phyloP scores from a whole-genome alignment of 2,329 filamentous ascomycete species.

The Arthrinium phaeospermum region DNA sequence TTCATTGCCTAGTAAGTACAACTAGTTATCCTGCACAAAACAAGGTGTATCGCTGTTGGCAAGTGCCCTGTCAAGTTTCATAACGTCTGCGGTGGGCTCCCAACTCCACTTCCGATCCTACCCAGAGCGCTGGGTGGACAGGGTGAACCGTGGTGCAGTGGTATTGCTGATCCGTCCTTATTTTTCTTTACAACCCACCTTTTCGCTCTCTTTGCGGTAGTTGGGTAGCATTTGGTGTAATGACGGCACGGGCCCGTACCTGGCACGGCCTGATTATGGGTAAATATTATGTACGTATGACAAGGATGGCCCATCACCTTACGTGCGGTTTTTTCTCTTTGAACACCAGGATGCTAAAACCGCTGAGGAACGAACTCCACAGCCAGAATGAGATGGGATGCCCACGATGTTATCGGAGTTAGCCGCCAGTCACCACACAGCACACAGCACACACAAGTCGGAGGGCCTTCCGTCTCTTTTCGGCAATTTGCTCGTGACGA shows the following conservation, averaged over 20 bases:
- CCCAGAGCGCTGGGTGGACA: background rate
- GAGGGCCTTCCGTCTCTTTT: background rate
- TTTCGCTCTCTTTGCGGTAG: background rate
- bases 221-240: background rate
- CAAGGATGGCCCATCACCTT: background rate
- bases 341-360: background rate
- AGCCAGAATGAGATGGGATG: background rate
- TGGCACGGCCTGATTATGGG: background rate
- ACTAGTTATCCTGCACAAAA: background rate
- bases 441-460: background rate
- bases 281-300: background rate
- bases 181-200: background rate
- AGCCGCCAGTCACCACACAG: background rate
- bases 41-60: background rate
- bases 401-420: background rate
- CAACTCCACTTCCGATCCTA: background rate
- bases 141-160: background rate
- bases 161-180: background rate
- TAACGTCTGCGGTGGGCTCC: background rate
- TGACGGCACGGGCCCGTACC: background rate
- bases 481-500: background rate
- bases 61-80: background rate
- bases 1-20: too few species aligned
- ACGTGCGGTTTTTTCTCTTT: background rate
- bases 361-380: background rate